A percentile compares a stretch with the other conserved stretches of the same genome.
Conservation (phyloP, 108 stramenopile species). For the Aurantiochytrium sp. region DNA sequence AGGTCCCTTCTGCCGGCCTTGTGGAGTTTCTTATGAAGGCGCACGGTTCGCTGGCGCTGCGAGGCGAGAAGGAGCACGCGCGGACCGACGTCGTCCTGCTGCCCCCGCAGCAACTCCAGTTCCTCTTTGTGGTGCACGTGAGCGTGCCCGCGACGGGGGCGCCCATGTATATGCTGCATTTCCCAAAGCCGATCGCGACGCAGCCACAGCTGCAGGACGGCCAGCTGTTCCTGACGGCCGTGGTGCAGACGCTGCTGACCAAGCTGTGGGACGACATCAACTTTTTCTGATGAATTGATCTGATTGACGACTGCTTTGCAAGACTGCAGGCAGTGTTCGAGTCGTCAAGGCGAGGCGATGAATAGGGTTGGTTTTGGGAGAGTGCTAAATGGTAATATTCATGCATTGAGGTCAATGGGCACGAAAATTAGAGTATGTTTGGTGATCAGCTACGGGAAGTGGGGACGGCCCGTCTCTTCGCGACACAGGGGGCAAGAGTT, state of each 20-base stretch:
- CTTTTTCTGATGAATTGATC: not conserved
- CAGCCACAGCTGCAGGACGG: not conserved
- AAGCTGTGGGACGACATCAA: not conserved
- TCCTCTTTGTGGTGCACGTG: constrained; percentile 1
- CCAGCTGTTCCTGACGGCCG: not conserved
- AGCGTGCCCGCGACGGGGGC: not conserved
- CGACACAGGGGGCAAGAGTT: constrained; percentile 14
- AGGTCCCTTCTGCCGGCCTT: not conserved
- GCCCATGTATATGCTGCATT: not conserved
- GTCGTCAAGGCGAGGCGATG: not conserved
- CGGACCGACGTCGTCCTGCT: not conserved
- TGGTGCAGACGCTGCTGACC: not conserved
- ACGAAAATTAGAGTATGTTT: not conserved
- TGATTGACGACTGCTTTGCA: not conserved
- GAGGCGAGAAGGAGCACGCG: not conserved
- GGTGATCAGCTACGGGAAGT: not conserved
- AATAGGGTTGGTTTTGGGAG: too few relatives aligned
- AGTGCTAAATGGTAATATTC: too few relatives aligned
- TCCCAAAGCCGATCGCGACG: not conserved
- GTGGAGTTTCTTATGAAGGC: not conserved
- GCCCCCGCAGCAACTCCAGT: not conserved
- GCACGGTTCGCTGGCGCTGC: not conserved
- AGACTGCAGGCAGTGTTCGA: not conserved
- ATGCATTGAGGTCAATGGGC: not conserved
- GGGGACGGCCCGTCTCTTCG: not conserved